Evolutionary conservation across 139 green algal species (phyloP).

Genomic region (Spirogloea muscicola): DNA sequence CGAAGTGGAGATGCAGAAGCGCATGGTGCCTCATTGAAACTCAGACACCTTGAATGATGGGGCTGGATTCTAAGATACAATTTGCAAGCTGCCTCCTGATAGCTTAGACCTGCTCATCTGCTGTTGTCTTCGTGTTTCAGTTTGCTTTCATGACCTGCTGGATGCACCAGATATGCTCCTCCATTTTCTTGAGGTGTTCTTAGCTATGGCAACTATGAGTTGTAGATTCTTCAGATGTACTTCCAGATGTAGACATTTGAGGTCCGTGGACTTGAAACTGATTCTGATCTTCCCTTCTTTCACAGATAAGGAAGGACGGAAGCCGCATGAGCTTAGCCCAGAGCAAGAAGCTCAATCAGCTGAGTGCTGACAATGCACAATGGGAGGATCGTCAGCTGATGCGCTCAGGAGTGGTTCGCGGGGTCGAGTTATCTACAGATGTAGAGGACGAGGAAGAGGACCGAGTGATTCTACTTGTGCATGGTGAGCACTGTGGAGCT

Average conservation of each 20-base stretch:
- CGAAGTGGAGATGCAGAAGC: slow-evolving; percentile 32
- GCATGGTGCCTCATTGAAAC: slow-evolving; percentile 25
- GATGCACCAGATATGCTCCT: no score
- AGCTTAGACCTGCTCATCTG: no score
- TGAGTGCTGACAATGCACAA: slow-evolving; percentile 79
- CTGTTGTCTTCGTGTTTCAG: no score
- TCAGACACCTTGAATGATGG: background rate
- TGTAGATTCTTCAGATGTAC: no score
- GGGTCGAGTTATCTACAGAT: slow-evolving; percentile 63
- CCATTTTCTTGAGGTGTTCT: no score
- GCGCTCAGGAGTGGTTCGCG: slow-evolving; percentile 70
- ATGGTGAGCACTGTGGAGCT: slow-evolving; percentile 62
- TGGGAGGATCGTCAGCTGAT: slow-evolving; percentile 95
- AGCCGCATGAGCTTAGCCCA: slow-evolving; percentile 79
- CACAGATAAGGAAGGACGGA: no score
- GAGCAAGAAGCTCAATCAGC: slow-evolving; percentile 76
- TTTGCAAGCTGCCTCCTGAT: no score
- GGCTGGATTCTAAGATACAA: background rate
- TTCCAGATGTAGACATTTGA: no score
- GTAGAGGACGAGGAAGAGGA: slow-evolving; percentile 79
- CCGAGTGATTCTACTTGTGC: slow-evolving; percentile 86
- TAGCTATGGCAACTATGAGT: no score
- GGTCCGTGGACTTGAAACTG: no score
- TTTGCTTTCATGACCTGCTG: no score
- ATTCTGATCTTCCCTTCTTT: no score